phyloP scores from a whole-genome alignment of 352 stramenopile species.

The Globisporangium echinulatum region DNA sequence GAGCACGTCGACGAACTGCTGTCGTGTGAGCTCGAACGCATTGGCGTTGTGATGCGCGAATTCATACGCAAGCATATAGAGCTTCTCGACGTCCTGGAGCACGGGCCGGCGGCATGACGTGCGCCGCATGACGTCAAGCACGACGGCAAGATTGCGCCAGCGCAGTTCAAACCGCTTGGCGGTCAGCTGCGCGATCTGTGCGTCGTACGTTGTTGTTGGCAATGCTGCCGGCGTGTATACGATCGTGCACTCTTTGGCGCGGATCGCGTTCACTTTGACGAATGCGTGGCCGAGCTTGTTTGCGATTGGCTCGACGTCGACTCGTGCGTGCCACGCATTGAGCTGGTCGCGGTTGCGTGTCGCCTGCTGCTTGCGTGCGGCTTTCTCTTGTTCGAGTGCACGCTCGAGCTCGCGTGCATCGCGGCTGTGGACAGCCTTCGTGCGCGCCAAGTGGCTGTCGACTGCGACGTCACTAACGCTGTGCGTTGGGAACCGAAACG shows the following conservation, averaged over 20 bases:
- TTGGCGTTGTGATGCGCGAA: conserved; percentile 35
- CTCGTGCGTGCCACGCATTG: conserved; percentile 26
- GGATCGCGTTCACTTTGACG: conserved; percentile 26
- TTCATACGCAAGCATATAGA: conserved; percentile 41
- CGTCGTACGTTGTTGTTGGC: conserved; percentile 22
- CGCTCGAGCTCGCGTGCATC: conserved; percentile 21
- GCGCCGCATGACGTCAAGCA: conserved; percentile 50
- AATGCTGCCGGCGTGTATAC: conserved; percentile 45
- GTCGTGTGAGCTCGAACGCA: conserved; percentile 24
- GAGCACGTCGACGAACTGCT: conserved; percentile 46
- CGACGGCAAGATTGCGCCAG: conserved; percentile 33
- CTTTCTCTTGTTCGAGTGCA: conserved; percentile 28
- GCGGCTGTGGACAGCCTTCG: conserved; percentile 22
- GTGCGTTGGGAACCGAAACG: conserved; percentile 24
- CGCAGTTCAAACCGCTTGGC: conserved; percentile 35
- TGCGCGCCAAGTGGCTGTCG: conserved; percentile 20
- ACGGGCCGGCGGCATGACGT: conserved; percentile 51
- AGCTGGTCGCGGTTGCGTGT: conserved; percentile 29
- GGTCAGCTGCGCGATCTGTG: conserved; percentile 25
- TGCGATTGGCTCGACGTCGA: conserved; percentile 41
- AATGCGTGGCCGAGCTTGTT: conserved; percentile 41
- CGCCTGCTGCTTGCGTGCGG: conserved; percentile 18
- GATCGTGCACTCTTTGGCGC: conserved; percentile 38
- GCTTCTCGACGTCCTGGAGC: conserved; percentile 63
- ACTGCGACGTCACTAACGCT: conserved; percentile 14